Evolutionary conservation across 305 asterid species (phyloP), one percentile per base, ranked within the genome.

Genomic region (Solanum chacoense): DNA sequence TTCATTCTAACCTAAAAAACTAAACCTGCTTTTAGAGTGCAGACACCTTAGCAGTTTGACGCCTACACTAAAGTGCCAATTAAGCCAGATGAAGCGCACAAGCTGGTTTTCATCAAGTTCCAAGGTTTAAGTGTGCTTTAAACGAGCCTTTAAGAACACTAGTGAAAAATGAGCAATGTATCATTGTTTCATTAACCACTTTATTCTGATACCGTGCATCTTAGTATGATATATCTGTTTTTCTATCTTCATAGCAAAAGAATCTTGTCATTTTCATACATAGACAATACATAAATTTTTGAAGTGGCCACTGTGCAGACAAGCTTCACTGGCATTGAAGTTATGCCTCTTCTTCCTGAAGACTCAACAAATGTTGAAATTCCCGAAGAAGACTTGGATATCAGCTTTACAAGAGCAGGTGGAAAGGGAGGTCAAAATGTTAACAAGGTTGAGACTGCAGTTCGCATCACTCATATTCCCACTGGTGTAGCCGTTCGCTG

Each of bases 371-470:
- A 92, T 85, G 95, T 97, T 71, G 99, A 97, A 89, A 96, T 97
- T 89, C 99, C 99, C 0, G 99, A 94, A 91, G 98, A 97, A 90
- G 99, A 96, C 91, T 93, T 97, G 94, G 98, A 97, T 59, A 94
- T 95, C 89, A 93, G 93, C 88, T 92, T 92, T 85, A 88, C 94
- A 9, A 92, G 99, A 92, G 99, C 98, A 37, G 99, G 99, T 50
- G 99, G 99, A 45, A 97, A 97, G 92, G 99, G 98, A 31, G 99
- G 99, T 76, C 99, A 96, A 91, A 96, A 96, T 90, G 99, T 96
- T 38, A 96, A 96, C 85, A 96, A 96, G 92, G 96, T 96, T 35
- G 99, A 96, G 93, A 94, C 97, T 91, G 99, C 98, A 6, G 98
- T 96, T 14, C 95, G 99, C 36, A 97, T 96, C 50, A 96, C 99